phyloP scores from a whole-genome alignment of 139 green algal genomes.

The Astrephomene gubernaculifera region DNA sequence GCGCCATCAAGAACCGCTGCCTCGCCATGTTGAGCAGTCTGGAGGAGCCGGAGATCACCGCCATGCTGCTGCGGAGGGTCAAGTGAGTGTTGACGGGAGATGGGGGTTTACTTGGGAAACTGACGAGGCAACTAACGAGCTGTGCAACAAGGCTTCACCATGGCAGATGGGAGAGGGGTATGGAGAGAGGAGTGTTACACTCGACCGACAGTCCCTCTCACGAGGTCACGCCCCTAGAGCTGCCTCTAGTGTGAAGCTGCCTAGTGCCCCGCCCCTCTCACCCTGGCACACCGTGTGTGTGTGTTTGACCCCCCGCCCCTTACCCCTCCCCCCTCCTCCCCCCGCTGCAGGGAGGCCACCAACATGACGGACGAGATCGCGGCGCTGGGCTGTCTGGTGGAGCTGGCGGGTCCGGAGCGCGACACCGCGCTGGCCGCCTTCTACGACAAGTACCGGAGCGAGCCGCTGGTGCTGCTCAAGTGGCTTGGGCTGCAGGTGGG shows the following conservation, averaged over 20 bases:
- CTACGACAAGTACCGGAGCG: conserved; percentile 80
- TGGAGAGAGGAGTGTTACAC: too few species aligned
- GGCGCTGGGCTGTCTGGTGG: conserved; percentile 80
- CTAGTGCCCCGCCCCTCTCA: not conserved
- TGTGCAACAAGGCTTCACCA: not conserved
- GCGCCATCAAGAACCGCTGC: conserved; percentile 88
- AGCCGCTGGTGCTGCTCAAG: conserved; percentile 94
- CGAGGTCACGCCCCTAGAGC: too few species aligned
- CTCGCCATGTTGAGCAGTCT: conserved; percentile 83
- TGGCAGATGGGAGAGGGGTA: not conserved
- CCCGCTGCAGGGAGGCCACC: conserved; percentile 67
- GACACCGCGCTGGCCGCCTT: conserved; percentile 76
- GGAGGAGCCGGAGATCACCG: conserved; percentile 73
- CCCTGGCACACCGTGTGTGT: too few species aligned
- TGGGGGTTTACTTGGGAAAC: too few species aligned
- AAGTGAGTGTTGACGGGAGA: not conserved
- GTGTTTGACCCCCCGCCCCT: not conserved
- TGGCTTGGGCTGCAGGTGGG: conserved; percentile 86
- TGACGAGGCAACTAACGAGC: too few species aligned
- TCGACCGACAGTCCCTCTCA: too few species aligned
- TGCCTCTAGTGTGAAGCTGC: too few species aligned
- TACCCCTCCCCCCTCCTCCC: not conserved
- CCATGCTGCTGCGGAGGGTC: conserved; percentile 70
- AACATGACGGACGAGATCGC: conserved; percentile 99
- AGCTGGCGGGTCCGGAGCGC: conserved; percentile 62